Evolutionary conservation across 1,284 basidiomycete species (phyloP).

Genomic region (Schizopora paradoxa): DNA sequence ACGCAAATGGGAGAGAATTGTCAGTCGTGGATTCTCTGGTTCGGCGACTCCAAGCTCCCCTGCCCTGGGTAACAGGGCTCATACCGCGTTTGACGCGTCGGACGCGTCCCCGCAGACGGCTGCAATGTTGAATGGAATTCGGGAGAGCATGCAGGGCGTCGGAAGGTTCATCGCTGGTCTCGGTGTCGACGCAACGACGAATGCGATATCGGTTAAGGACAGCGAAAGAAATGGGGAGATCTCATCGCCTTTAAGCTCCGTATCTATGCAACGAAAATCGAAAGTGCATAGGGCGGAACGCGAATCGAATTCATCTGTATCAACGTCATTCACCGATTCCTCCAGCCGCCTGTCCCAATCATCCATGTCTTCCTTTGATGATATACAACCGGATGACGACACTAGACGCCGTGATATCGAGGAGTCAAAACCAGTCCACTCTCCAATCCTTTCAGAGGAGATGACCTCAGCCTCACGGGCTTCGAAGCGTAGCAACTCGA

Average conservation of each 20-base stretch:
- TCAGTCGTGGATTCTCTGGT: conserved; percentile 47
- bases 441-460: neutral
- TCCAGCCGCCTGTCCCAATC: conserved; percentile 40
- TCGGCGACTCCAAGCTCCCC: neutral
- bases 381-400: neutral
- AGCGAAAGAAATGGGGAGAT: neutral
- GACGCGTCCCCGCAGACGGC: conserved; percentile 20
- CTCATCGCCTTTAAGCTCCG: neutral
- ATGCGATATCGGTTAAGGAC: conserved; percentile 19
- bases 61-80: neutral
- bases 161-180: conserved; percentile 46
- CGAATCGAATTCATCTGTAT: conserved; percentile 26
- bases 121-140: conserved; percentile 51
- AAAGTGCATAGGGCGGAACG: conserved; percentile 6
- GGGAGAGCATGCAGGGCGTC: conserved; percentile 59
- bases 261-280: too few relatives aligned
- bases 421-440: neutral
- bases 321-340: conserved; percentile 23
- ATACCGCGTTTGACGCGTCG: conserved; percentile 1
- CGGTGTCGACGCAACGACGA: conserved; percentile 27
- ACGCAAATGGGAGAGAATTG: conserved; percentile 75
- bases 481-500: too few relatives aligned
- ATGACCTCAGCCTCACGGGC: too few relatives aligned
- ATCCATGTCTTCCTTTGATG: conserved; percentile 26
- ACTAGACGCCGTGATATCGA: neutral